Evolutionary conservation across 179 eudicot species (phyloP).

Genomic region (Beta corolliflora): DNA sequence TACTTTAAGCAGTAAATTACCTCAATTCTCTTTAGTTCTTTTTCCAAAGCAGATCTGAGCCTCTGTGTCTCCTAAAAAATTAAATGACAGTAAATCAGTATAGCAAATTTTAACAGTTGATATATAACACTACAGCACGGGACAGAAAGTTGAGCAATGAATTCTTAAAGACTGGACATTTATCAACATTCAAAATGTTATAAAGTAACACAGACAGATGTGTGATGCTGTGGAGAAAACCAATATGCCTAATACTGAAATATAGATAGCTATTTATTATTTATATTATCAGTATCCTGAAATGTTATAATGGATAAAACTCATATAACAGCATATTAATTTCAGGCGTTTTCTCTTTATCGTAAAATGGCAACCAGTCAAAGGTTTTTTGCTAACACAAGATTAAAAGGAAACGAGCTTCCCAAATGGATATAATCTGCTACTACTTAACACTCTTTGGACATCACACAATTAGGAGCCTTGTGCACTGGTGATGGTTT

Average conservation of each 20-base stretch:
- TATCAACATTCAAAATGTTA: neutral
- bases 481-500: neutral
- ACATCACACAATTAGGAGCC: neutral
- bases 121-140: neutral
- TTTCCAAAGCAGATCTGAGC: constrained; percentile 61
- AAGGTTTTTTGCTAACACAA: neutral
- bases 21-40: constrained; percentile 55
- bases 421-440: neutral
- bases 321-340: neutral
- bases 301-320: neutral
- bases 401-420: neutral
- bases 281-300: neutral
- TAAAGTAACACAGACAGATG: neutral
- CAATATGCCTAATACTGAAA: neutral
- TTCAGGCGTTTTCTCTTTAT: neutral
- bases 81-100: constrained; percentile 26
- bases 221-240: neutral
- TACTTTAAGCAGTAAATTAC: constrained; percentile 28
- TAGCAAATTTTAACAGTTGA: neutral
- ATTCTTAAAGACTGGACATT: neutral
- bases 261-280: neutral
- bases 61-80: constrained; percentile 63
- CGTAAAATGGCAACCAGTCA: neutral
- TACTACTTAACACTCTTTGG: neutral
- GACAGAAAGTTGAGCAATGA: neutral